Evolutionary conservation across 257 asterid genomes (phyloP), one percentile per base, ranked within the genome.

Genomic region (Fraxinus americana): DNA sequence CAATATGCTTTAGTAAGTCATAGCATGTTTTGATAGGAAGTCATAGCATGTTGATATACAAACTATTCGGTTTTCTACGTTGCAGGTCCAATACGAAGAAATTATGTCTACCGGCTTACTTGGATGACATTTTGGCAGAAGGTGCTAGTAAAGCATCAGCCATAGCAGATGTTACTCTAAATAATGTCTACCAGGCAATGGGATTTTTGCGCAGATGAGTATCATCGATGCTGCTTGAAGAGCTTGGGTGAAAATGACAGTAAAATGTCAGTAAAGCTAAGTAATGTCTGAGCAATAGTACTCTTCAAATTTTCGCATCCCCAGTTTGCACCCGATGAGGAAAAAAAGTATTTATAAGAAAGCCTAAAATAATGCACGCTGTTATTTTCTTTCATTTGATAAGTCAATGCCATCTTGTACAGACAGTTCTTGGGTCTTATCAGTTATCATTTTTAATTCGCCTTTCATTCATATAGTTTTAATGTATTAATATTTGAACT

Each of bases 111-210:
- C 9, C 89, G 25, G 71, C 86, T 67, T 91, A 89, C 87, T 80
- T 92, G 92, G 94, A 95, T 79, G 30, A 38, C 21, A 76, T 93
- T 69, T 83, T 95, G 88, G 91, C 92, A 3, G 97, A 93, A 80
- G 98, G 97, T 67, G 97, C 99, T 75, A 57, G 74, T 73, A 95
- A 83, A 86, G 99, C 99, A 32, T 61, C 92, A 9, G 84, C 89
- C 77, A 87, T 93, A 72, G 97, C 97, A 2, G 97, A 92, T 72
- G 83, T 74, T 75, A 91, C 97, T 35, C 89, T 95, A 63, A 79
- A 81, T 78, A 90, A 90, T 70, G 90, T 90, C 43, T 92, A 86
- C 82, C 95, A 93, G 86, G 97, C 98, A 67, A 92, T 93, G 99
- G 97, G 99, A 72, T 93, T 96, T 78, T 86, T 91, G 83, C 87